Base-by-base conservation (phyloP, 2,329 filamentous ascomycete species). In the Colletotrichum tropicicola region DNA sequence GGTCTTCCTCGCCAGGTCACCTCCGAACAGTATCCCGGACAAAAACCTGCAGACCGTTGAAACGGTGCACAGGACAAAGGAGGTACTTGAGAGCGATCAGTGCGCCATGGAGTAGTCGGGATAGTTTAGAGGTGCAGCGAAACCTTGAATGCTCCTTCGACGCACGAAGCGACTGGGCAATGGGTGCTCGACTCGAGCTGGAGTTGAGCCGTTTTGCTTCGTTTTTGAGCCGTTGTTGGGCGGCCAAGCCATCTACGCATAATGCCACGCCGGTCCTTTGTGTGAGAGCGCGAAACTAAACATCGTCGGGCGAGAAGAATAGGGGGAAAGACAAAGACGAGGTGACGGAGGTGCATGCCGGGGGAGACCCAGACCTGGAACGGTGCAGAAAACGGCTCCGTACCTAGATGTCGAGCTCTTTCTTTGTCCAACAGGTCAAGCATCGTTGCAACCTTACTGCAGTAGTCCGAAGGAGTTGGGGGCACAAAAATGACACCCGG, bases 41-140 rank as follows among this genome's bases (percentile, higher is more conserved):
- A 37, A 7, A 32, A 23, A 10, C 27, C 39, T 54, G 51, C 58
- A 55, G 45, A 27, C 30, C 41, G 15, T 48, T 56, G 58, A 61
- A 61, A 56, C 58, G 41, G 43, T 21, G 49, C 49, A 41, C n/a
- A 8, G 51, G 32, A 47, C 32, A 23, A 48, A 49, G 27, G 43
- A 49, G 12, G 17, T 41, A 47, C 32, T 44, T 23, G 37, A 25
- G 56, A 41, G 55, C 28, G 37, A 51, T n/a, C 57, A 53, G 21
- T 59, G 48, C 57, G 30, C 23, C 12, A 12, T 7, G 28, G 45
- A 32, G 12, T 15, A 17, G 21, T 4, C 7, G 9, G 48, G 47
- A 47, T 21, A 19, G 32, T 44, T 49, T 28, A 32, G 13, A 51
- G 12, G 17, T 49, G 28, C 47, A 30, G 28, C 8, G 25, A 35